Evolutionary conservation across 2,329 filamentous ascomycete species (phyloP).

Genomic region (Colletotrichum horii): DNA sequence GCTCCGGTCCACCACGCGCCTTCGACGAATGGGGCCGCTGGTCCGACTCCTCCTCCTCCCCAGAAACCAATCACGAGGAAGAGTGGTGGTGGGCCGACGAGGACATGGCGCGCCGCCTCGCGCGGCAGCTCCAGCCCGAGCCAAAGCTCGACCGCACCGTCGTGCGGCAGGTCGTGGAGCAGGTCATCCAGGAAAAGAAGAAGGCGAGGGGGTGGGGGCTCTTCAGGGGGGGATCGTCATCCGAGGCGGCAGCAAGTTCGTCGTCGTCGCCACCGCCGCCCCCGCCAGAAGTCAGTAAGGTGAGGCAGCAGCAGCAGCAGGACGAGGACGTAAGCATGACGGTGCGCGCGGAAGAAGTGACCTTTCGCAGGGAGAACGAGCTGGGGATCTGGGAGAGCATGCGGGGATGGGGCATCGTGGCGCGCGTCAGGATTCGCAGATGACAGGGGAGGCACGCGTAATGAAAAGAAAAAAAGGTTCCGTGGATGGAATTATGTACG

Average conservation of each 20-base stretch:
- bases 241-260: slow-evolving; percentile 5
- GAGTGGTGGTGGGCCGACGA: slow-evolving; percentile 54
- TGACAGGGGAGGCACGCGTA: neutral
- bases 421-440: slow-evolving; percentile 37
- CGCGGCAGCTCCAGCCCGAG: slow-evolving; percentile 41
- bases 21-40: slow-evolving; percentile 54
- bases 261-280: neutral
- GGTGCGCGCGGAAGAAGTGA: slow-evolving; percentile 50
- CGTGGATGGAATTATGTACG: neutral
- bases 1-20: slow-evolving; percentile 21
- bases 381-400: slow-evolving; percentile 57
- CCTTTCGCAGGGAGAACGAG: slow-evolving; percentile 56
- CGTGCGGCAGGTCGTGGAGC: slow-evolving; percentile 34
- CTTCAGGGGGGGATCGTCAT: slow-evolving; percentile 28
- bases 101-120: slow-evolving; percentile 49
- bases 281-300: neutral
- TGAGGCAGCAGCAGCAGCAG: neutral
- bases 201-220: slow-evolving; percentile 37
- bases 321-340: slow-evolving; percentile 41
- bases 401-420: slow-evolving; percentile 55
- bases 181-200: slow-evolving; percentile 35
- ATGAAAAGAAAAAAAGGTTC: neutral
- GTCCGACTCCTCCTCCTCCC: neutral
- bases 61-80: neutral
- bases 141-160: slow-evolving; percentile 29